These are phyloP conservation scores for Mucor irregularis DNA, from an alignment of 371 early-diverging fungal species.

Conservation along the genomic window DNA sequence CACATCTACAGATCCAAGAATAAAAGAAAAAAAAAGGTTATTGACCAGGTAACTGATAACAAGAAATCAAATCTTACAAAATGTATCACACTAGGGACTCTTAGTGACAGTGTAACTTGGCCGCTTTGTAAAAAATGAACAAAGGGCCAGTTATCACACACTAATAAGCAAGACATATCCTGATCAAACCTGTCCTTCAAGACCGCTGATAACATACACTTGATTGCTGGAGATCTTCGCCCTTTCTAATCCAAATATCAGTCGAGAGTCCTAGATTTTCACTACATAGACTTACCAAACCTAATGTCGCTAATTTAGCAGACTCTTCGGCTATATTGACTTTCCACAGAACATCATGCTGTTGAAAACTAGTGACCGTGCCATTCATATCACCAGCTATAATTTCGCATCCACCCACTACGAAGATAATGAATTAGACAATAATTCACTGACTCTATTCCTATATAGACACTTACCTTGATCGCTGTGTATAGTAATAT, in stretches of 20 bases:
- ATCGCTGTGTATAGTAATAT: slow-evolving; percentile 39
- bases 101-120: slow-evolving; percentile 26
- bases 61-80: too few species aligned
- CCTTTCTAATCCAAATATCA: slow-evolving; percentile 17
- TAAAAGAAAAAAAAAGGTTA: too few species aligned
- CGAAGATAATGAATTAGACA: neutral
- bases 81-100: slow-evolving; percentile 34
- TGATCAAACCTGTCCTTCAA: slow-evolving; percentile 37
- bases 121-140: slow-evolving; percentile 45
- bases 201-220: slow-evolving; percentile 37
- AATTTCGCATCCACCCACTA: slow-evolving; percentile 49
- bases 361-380: slow-evolving; percentile 44
- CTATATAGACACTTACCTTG: slow-evolving; percentile 18
- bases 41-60: too few species aligned
- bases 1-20: slow-evolving; percentile 38
- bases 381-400: slow-evolving; percentile 49
- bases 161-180: slow-evolving; percentile 38
- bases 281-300: slow-evolving; percentile 15
- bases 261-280: neutral
- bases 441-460: neutral
- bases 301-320: slow-evolving; percentile 25
- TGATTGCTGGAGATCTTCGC: slow-evolving; percentile 34
- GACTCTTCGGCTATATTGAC: slow-evolving; percentile 44
- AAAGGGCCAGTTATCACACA: slow-evolving; percentile 46
- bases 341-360: slow-evolving; percentile 46